Evolutionary conservation across 2,329 filamentous ascomycete genomes (phyloP).

Genomic region (Colletotrichum shisoi): DNA sequence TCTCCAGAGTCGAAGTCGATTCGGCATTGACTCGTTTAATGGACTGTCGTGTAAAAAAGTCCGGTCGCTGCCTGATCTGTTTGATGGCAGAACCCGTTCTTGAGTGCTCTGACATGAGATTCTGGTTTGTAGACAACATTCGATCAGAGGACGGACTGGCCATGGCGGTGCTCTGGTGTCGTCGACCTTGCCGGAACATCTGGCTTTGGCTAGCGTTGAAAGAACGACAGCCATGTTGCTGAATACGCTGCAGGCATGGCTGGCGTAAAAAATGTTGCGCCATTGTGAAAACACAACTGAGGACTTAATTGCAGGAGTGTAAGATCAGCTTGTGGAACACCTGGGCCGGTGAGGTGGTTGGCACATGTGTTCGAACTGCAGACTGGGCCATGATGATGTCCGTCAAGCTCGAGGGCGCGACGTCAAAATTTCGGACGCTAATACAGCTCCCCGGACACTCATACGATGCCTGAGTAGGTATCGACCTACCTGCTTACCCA

Average conservation of each 20-base stretch:
- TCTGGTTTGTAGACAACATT: background rate
- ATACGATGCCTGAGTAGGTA: background rate
- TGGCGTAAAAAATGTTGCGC: slow-evolving; percentile 12
- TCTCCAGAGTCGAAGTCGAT: background rate
- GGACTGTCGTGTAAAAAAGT: background rate
- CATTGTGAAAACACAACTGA: background rate
- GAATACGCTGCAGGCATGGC: slow-evolving; percentile 22
- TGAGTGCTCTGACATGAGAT: background rate
- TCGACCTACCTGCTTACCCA: too few species aligned
- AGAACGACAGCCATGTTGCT: slow-evolving; percentile 17
- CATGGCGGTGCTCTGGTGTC: background rate
- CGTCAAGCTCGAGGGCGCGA: background rate
- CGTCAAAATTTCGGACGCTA: slow-evolving; percentile 1
- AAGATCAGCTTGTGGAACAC: background rate
- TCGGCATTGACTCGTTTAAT: background rate
- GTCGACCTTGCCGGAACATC: background rate
- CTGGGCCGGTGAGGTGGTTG: background rate
- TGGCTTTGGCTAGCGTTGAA: background rate
- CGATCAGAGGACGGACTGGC: background rate
- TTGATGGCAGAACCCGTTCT: background rate
- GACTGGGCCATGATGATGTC: background rate
- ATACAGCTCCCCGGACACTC: background rate
- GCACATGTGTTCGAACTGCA: background rate
- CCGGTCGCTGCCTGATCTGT: background rate
- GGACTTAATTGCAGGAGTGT: too few species aligned